Evolutionary conservation across 345 rosid species (phyloP), one percentile per base, ranked within the genome.

Genomic region (Citrus reticulata): DNA sequence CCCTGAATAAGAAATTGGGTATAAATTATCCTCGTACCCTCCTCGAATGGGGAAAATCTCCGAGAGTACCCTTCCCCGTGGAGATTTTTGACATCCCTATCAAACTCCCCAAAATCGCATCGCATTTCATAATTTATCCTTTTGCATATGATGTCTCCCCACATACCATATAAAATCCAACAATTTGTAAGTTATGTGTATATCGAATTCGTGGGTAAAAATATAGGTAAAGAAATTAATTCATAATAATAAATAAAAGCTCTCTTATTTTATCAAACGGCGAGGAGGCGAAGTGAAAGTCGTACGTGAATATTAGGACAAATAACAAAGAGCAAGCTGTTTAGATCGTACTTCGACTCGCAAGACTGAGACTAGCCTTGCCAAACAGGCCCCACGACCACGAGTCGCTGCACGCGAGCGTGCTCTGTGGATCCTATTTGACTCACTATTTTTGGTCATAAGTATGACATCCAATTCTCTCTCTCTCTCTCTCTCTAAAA

Each of bases 351-450:
- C 17, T 75, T 81, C 80, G 86, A 83, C 88, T 78, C 75, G 3
- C 32, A 65, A 35, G 69, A 54, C 20, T 16, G 57, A 40, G 69
- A 54, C 0, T 19, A 0, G 59, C 68, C 25, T 25, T 32, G 77
- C 78, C 78, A 54, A 64, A 61, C 75, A 69, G 82, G 83, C 16
- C 87, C 88, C 84, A 79, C 69, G 64, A 76, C 88, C 84, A 79
- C 69, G 60, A 76, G 82, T 77, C 35, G n/a, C 34, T 16, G 82
- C 87, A 81, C 70, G 86, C 88, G 85, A 77, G 78, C 80, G 40
- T 80, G 83, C 83, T 62, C n/a, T 30, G 29, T 79, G 83, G 87
- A 84, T 37, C 89, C 86, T 62, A 73, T 70, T 81, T 85, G 88
- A 87, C 86, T 63, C 73, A 4, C 16, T 22, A 16, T 20, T 37